Evolutionary conservation across 2,329 filamentous ascomycete genomes (phyloP).

Genomic region (Chaetothyriales sp.): DNA sequence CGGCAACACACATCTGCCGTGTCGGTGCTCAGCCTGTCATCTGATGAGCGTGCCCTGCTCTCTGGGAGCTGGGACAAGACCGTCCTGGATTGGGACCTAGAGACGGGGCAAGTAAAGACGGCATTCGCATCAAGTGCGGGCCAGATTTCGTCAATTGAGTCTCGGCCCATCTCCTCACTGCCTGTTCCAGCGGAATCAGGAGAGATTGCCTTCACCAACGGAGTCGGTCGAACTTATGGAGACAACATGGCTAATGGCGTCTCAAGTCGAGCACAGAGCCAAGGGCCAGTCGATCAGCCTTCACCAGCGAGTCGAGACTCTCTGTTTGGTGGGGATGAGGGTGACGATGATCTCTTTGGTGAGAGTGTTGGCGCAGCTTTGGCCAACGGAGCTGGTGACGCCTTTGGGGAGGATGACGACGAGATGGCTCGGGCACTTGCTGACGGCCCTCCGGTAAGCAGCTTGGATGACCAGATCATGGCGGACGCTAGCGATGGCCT

Average conservation of each 20-base stretch:
- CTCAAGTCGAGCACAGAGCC: conserved; percentile 21
- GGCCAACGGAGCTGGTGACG: conserved; percentile 36
- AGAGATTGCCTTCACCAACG: conserved; percentile 40
- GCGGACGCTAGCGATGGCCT: not conserved
- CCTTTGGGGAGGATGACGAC: conserved; percentile 69
- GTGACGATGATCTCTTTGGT: conserved; percentile 71
- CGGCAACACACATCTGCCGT: conserved; percentile 82
- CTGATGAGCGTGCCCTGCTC: conserved; percentile 72
- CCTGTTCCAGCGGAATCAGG: conserved; percentile 59
- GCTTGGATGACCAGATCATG: conserved; percentile 8
- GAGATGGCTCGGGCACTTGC: conserved; percentile 65
- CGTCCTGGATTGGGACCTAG: conserved; percentile 86
- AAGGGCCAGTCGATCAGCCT: conserved; percentile 36
- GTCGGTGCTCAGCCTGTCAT: conserved; percentile 64
- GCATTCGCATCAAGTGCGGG: conserved; percentile 61
- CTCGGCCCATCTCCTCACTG: conserved; percentile 59
- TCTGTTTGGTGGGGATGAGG: conserved; percentile 63
- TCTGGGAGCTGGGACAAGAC: conserved; percentile 96
- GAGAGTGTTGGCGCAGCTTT: conserved; percentile 49
- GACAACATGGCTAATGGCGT: conserved; percentile 42
- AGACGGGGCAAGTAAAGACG: conserved; percentile 63
- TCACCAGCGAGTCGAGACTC: conserved; percentile 57
- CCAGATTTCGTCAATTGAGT: conserved; percentile 79
- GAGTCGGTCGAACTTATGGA: conserved; percentile 67
- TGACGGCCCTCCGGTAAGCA: conserved; percentile 34